These are phyloP conservation scores for Aspergillus quadrilineatus DNA, from an alignment of 2,329 filamentous ascomycete species.

Conservation along the genomic window DNA sequence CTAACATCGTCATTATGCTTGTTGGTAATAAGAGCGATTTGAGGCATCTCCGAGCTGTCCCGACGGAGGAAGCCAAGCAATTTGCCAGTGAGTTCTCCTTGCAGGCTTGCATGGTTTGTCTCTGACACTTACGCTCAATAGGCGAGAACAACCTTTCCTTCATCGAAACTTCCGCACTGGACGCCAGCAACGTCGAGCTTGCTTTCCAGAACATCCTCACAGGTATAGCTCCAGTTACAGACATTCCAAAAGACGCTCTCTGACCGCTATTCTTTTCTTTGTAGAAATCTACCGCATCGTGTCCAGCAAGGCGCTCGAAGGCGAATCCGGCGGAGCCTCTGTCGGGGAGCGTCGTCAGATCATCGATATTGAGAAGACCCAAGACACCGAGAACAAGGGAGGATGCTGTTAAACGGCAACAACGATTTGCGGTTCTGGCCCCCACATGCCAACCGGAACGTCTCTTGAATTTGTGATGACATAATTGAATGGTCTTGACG, in stretches of 20 bases:
- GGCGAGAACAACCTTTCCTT: slow-evolving; percentile 98
- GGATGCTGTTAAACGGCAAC: slow-evolving; percentile 41
- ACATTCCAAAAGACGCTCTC: neutral
- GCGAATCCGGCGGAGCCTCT: slow-evolving; percentile 75
- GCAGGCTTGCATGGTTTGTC: neutral
- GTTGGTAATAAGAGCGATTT: slow-evolving; percentile 99
- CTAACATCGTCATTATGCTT: slow-evolving; percentile 99
- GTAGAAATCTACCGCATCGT: slow-evolving; percentile 99
- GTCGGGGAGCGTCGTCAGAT: slow-evolving; percentile 74
- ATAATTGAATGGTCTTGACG: slow-evolving; percentile 40
- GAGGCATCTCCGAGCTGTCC: slow-evolving; percentile 93
- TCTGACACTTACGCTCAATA: slow-evolving; percentile 42
- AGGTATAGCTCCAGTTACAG: slow-evolving; percentile 57
- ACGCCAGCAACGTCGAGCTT: slow-evolving; percentile 98
- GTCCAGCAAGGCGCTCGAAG: slow-evolving; percentile 93
- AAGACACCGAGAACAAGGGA: slow-evolving; percentile 72
- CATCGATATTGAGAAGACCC: slow-evolving; percentile 82
- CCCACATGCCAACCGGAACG: slow-evolving; percentile 33
- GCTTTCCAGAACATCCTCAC: slow-evolving; percentile 99
- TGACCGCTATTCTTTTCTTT: slow-evolving; percentile 9
- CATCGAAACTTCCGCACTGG: slow-evolving; percentile 97
- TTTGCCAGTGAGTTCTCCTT: slow-evolving; percentile 74
- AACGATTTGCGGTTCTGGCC: slow-evolving; percentile 18
- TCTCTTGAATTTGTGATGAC: slow-evolving; percentile 40
- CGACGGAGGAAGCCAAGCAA: slow-evolving; percentile 94